Evolutionary conservation across 2,329 filamentous ascomycete genomes (phyloP).

Genomic region (Leptographium lundbergii): DNA sequence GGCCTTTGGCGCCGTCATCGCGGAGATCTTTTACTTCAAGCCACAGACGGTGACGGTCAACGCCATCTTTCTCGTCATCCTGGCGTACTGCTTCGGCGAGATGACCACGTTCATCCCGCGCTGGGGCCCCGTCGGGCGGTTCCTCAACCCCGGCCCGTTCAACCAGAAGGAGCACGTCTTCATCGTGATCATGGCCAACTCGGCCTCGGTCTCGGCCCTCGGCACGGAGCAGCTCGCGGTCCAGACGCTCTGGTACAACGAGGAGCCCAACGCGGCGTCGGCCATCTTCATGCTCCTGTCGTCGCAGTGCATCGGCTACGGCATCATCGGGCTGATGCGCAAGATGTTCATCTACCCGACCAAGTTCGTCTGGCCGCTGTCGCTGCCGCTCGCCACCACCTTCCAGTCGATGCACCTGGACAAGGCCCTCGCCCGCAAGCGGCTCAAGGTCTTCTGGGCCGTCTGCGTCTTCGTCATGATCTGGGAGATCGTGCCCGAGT

Average conservation of each 20-base stretch:
- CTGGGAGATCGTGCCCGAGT: slow-evolving; percentile 33
- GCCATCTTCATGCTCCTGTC: slow-evolving; percentile 33
- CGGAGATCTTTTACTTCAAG: slow-evolving; percentile 34
- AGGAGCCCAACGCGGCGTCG: slow-evolving; percentile 23
- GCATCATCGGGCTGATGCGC: slow-evolving; percentile 33
- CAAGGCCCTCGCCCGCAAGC: slow-evolving; percentile 22
- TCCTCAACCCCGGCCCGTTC: slow-evolving; percentile 16
- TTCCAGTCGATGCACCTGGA: slow-evolving; percentile 16
- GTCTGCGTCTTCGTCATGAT: slow-evolving; percentile 26
- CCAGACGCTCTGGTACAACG: slow-evolving; percentile 32
- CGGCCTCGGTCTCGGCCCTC: slow-evolving; percentile 11
- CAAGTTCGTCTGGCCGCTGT: slow-evolving; percentile 31
- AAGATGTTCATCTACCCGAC: slow-evolving; percentile 32
- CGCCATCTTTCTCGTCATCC: slow-evolving; percentile 29
- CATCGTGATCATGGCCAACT: slow-evolving; percentile 13
- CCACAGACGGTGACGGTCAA: slow-evolving; percentile 31
- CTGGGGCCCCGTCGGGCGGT: slow-evolving; percentile 19
- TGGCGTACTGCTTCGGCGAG: slow-evolving; percentile 26
- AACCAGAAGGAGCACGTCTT: slow-evolving; percentile 15
- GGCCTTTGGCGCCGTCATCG: slow-evolving; percentile 24
- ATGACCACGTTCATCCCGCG: slow-evolving; percentile 20
- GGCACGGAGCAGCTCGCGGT: slow-evolving; percentile 28
- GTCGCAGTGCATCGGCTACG: slow-evolving; percentile 36
- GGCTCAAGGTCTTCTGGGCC: slow-evolving; percentile 27
- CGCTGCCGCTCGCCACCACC: slow-evolving; percentile 14